Evolutionary conservation across 371 early-diverging fungal genomes (phyloP), one percentile per base, ranked within the genome.

Genomic region (Rozella allomycis): DNA sequence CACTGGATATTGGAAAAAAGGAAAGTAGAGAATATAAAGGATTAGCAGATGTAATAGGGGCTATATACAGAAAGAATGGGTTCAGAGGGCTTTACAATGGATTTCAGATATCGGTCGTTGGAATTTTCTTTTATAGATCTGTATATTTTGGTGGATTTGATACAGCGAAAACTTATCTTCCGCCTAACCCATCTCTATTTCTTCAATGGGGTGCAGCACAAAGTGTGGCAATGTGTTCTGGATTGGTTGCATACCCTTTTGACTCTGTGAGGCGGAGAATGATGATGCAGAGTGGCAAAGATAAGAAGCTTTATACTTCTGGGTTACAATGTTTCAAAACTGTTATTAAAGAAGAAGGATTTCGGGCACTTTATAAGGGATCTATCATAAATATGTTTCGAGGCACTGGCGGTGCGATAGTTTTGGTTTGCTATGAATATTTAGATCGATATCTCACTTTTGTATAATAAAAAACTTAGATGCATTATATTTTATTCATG

Each of bases 221-320:
- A 29, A 67, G 60, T 47, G 66, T 73, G 37, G 71, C 73, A 50
- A 78, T 60, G 42, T 51, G 60, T 47, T 70, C 74, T 26, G 63
- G 71, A 52, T 45, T 72, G 1, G 70, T 63, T 37, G 60, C 68
- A 25, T 81, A 82, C 60, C 86, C 83, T 46, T 72, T 82, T 40
- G 83, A 82, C 58, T 65, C 61, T 20, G 36, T 60, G 30, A 74
- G 82, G 53, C 68, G 81, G 60, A 70, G 83, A 49, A 72, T 81
- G 73, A n/a, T n/a, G n/a, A 29, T 29, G 30, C 30, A 29, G 13
- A 13, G 9, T 9, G 30, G 30, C 37, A 75, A 71, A 45, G 57
- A 66, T 39, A 69, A 67, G 43, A 60, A 70, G 55, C 67, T 71
- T 53, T 78, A 81, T 64, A 52, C 54, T 30, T 61, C 67, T 37